Evolutionary conservation across 768 basidiomycete genomes (phyloP).

Genomic region (Plicaturopsis crispa): DNA sequence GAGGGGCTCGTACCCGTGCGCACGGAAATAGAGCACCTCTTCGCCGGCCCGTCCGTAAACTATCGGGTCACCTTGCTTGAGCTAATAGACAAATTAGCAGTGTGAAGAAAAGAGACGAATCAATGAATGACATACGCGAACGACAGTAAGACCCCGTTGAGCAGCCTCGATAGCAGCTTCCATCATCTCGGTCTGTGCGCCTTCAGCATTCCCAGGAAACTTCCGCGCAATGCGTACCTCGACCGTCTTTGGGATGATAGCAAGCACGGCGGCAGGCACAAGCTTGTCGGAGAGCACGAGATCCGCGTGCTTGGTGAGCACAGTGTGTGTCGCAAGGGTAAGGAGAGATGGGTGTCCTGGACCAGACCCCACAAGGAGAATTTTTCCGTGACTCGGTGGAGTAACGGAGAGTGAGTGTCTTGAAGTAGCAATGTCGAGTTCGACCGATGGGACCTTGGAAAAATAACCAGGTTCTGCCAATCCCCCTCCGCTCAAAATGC

Average conservation of each 20-base stretch:
- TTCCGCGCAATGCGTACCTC: slow-evolving; percentile 89
- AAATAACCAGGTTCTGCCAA: background rate
- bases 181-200: slow-evolving; percentile 94
- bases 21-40: slow-evolving; percentile 88
- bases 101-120: background rate
- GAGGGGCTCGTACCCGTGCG: slow-evolving; percentile 74
- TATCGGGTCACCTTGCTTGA: slow-evolving; percentile 97
- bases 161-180: slow-evolving; percentile 83
- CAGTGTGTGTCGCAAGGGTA: slow-evolving; percentile 77
- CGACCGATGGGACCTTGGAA: no score
- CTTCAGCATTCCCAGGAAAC: slow-evolving; percentile 95
- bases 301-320: slow-evolving; percentile 74
- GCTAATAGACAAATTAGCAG: slow-evolving; percentile 28
- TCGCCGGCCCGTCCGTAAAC: slow-evolving; percentile 94
- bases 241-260: slow-evolving; percentile 65
- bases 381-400: slow-evolving; percentile 45
- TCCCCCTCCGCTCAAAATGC: slow-evolving; percentile 41
- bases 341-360: slow-evolving; percentile 93
- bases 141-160: slow-evolving; percentile 70
- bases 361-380: slow-evolving; percentile 88
- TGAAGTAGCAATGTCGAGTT: no score
- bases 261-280: slow-evolving; percentile 83
- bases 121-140: slow-evolving; percentile 50
- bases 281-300: slow-evolving; percentile 95
- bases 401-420: slow-evolving; percentile 17